Conservation (phyloP, 768 basidiomycete species). For the Hygrophorus russula region DNA sequence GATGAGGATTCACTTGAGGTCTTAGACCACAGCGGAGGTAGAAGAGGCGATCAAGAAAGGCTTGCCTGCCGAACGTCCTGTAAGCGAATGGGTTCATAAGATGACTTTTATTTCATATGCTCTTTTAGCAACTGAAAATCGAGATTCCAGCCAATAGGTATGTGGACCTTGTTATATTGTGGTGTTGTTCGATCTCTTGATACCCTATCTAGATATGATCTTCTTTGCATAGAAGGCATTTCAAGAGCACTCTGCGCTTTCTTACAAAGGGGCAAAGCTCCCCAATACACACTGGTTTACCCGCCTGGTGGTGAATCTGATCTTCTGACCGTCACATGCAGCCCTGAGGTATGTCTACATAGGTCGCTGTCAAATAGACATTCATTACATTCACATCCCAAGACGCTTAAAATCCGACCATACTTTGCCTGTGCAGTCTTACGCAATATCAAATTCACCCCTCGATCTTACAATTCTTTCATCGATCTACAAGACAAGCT, state of each 20-base stretch:
- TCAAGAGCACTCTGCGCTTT: slow-evolving; percentile 78
- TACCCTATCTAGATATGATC: slow-evolving; percentile 65
- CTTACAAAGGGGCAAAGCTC: slow-evolving; percentile 56
- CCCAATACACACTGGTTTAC: slow-evolving; percentile 62
- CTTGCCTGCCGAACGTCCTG: slow-evolving; percentile 75
- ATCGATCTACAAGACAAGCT: slow-evolving; percentile 99
- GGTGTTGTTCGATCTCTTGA: neutral
- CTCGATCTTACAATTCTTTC: slow-evolving; percentile 87
- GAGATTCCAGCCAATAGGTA: slow-evolving; percentile 97
- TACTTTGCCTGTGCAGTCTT: slow-evolving; percentile 87
- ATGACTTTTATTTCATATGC: neutral
- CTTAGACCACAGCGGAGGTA: slow-evolving; percentile 81
- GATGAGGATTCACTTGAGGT: slow-evolving; percentile 2
- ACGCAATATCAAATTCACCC: slow-evolving; percentile 83
- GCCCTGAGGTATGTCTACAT: slow-evolving; percentile 51
- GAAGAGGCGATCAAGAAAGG: slow-evolving; percentile 75
- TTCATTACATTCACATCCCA: neutral
- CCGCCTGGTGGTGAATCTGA: slow-evolving; percentile 57
- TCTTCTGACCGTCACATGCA: slow-evolving; percentile 57
- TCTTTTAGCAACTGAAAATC: slow-evolving; percentile 85
- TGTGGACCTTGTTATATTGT: slow-evolving; percentile 1
- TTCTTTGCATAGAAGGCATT: slow-evolving; percentile 95
- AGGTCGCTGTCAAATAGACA: neutral
- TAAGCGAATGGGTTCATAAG: slow-evolving; percentile 21
- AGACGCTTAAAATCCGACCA: slow-evolving; percentile 80